Evolutionary conservation across 2,329 filamentous ascomycete genomes (phyloP), one percentile per base, ranked within the genome.

Genomic region (Sporothrix globosa): DNA sequence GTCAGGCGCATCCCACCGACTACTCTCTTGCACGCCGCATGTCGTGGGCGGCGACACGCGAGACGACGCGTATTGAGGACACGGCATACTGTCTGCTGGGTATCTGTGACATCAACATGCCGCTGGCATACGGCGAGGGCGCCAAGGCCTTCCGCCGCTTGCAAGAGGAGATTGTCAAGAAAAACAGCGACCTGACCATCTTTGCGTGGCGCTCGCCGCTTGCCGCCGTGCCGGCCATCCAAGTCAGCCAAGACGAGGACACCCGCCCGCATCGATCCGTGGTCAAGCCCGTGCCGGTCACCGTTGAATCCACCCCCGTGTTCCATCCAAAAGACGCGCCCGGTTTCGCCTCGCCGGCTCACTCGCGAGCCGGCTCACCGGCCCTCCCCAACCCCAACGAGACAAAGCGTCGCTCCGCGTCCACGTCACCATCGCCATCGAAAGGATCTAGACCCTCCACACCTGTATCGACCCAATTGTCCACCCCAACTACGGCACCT

Each of bases 31-130:
- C 74, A 1, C 69, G 69, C 13, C 69, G 73, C 11, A 75, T 75
- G 72, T 72, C 70, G 7, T 76, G 74, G 73, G 73, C 74, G 0
- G 46, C 72, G 0, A 3, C 27, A 3, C 71, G 73, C 4, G 27
- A 58, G 53, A 75, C 74, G 1, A 70, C 68, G 13, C 71, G 73
- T 9, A 17, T 69, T 48, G 74, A 76, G 30, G 74, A 76, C 54
- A n/a, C 30, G 19, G 73, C 73, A 3, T 76, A 76, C 71, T 73
- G 72, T 60, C 71, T 76, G 21, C 68, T 76, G 7, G 74, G 74
- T 2, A 67, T 75, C 3, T 74, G 74, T 39, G 69, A 72, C 30
- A 58, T 74, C 19, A 63, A 71, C 61, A 73, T 75, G 72, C 72
- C 73, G 7, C 46, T 75, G 30, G 9, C 72, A 11, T 75, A 75